Evolutionary conservation across 2,329 filamentous ascomycete species (phyloP), one percentile per base, ranked within the genome.

Genomic region (Cladophialophora yegresii): DNA sequence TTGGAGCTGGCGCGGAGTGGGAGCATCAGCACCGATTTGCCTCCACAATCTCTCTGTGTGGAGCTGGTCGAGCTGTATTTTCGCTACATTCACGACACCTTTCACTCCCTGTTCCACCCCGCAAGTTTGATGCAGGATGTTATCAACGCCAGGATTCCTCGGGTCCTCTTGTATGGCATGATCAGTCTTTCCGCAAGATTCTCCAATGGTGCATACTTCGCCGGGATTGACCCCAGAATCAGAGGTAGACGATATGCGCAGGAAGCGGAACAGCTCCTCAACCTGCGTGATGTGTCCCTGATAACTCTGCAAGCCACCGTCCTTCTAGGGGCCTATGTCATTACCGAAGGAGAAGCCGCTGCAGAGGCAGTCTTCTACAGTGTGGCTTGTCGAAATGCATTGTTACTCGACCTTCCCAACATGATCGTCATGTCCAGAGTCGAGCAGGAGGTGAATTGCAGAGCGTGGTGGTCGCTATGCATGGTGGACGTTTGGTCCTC

Each of bases 401-500:
- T 76, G 43, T 67, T 76, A 6, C 66, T 79, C 22, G 73, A 78
- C 61, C 71, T 79, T 1, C 75, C 76, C 1, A 74, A 75, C 36
- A 66, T 74, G 54, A 64, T 68, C n/a, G 69, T 67, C 8, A 49
- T 68, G 1, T 74, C 67, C 33, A 66, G 63, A 0, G 65, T 79
- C 0, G 72, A 77, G n/a, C 65, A 73, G n/a, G 76, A 80, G 63
- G 70, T 76, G 7, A 76, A 79, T 43, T 71, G 72, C 7, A 62
- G 73, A 71, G 73, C 73, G 5, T 79, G 76, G 75, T 79, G 77
- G 77, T 73, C 75, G 1, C 67, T 79, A 1, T 77, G 73, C 65
- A 79, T 79, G 77, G 76, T 78, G 51, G 77, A 79, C 58, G 72
- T 76, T 20, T 79, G 77, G 77, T 77, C 73, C 9, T 75, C 76